These are phyloP conservation scores for Lichtheimia hyalospora DNA, from an alignment of 371 early-diverging fungal species.

Conservation along the genomic window DNA sequence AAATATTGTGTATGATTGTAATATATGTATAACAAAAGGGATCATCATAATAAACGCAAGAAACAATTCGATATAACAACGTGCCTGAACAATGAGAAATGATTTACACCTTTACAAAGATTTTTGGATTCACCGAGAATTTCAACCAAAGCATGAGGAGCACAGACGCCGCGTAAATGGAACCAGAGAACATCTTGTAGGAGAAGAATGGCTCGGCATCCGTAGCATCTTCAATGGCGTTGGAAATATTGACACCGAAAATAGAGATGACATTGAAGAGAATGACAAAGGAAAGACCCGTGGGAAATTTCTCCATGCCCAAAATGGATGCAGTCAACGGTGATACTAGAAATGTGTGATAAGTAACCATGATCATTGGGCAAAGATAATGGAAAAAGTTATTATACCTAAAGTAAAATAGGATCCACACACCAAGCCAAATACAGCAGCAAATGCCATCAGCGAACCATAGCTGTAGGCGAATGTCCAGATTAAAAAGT, in stretches of 20 bases:
- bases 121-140: conserved; percentile 21
- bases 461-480: conserved; percentile 36
- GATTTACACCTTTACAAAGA: conserved; percentile 9
- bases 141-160: conserved; percentile 29
- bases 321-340: conserved; percentile 34
- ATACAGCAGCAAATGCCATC: conserved; percentile 36
- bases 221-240: conserved; percentile 29
- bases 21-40: not conserved
- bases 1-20: not conserved
- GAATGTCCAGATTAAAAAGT: conserved; percentile 53
- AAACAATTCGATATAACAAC: not conserved
- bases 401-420: conserved; percentile 31
- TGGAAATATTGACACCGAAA: conserved; percentile 39
- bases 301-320: conserved; percentile 33
- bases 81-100: conserved; percentile 1
- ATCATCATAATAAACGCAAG: not conserved
- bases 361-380: not conserved
- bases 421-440: conserved; percentile 42
- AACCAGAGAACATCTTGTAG: conserved; percentile 38
- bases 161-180: conserved; percentile 23
- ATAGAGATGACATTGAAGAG: conserved; percentile 28
- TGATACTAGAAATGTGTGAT: conserved; percentile 21
- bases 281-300: conserved; percentile 32
- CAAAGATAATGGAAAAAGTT: not conserved
- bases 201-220: conserved; percentile 22